Base-by-base conservation (phyloP, 2,329 filamentous ascomycete genomes). In the Lachnellula cervina region DNA sequence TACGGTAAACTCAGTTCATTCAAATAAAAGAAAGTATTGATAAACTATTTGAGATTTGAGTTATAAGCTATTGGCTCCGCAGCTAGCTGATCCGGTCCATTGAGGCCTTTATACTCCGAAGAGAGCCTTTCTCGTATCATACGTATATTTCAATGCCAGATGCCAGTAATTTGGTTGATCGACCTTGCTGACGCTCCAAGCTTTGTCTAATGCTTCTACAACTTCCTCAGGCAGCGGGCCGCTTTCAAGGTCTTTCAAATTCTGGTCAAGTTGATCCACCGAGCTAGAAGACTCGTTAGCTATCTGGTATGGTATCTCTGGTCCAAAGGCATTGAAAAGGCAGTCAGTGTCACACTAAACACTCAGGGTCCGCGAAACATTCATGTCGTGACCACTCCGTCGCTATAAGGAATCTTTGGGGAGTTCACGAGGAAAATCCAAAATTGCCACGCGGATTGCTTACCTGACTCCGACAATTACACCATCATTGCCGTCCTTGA, bases 221-320 rank as follows among this genome's bases (percentile, higher is more conserved):
- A 88, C 81, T 44, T 86, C 84, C 40, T 85, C 77, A 0, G 84
- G 84, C 55, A 89, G 67, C 0, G 84, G 84, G 0, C 84, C 80
- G 74, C 70, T 69, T 59, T 75, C 71, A n/a, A 74, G 67, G 50
- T 70, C 72, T 56, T 73, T 68, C 52, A 76, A 62, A 55, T 76
- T 76, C 52, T 70, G 63, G 49, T 73, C 67, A 19, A 76, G 59
- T 61, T 76, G 74, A 17, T 70, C 65, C 17, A 72, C 57, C 44
- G 67, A 72, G 48, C 71, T 47, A 23, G 16, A 44, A 13, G 21
- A 19, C 13, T 25, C 17, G 5, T 44, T 44, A n/a, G 17, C 42
- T 40, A 40, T n/a, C 5, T 40, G 14, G 8, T 40, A 6, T 44
- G 42, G 19, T 13, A n/a, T 44, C 28, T 32, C 28, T 11, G 28